A percentile compares a stretch with the other conserved stretches of the same genome.
These are phyloP conservation scores for Coniochaeta sp. DNA, from an alignment of 2,329 filamentous ascomycete species.

Conservation along the genomic window DNA sequence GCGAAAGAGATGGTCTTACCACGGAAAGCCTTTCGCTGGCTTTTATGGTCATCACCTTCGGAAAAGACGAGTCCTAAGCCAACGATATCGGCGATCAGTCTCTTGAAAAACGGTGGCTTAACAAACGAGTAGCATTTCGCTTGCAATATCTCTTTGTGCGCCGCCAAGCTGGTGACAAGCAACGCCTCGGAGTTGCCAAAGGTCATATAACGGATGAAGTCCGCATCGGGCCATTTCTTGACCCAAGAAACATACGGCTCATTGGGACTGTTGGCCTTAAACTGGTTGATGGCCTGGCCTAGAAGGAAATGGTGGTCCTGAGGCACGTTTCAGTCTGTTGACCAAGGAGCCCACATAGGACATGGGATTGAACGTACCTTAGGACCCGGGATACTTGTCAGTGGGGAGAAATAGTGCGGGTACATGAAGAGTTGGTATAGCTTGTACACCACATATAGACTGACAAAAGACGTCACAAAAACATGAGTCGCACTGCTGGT, in stretches of 20 bases:
- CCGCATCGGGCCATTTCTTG: slow-evolving; percentile 14
- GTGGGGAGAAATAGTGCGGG: neutral
- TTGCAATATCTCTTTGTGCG: slow-evolving; percentile 18
- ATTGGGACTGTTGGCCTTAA: neutral
- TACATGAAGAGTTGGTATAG: neutral
- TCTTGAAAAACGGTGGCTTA: slow-evolving; percentile 20
- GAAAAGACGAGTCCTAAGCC: slow-evolving; percentile 24
- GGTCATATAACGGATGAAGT: slow-evolving; percentile 18
- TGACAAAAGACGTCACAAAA: neutral
- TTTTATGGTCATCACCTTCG: slow-evolving; percentile 25
- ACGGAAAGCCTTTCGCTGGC: slow-evolving; percentile 14
- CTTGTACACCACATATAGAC: neutral
- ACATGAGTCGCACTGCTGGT: neutral
- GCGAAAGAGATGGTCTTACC: neutral
- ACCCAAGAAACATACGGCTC: slow-evolving; percentile 15
- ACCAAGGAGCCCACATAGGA: neutral
- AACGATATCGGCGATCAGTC: slow-evolving; percentile 13
- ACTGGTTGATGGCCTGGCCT: neutral
- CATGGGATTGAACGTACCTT: neutral
- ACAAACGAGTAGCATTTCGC: slow-evolving; percentile 20
- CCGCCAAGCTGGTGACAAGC: slow-evolving; percentile 14
- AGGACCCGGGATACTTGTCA: neutral
- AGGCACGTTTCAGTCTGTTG: neutral
- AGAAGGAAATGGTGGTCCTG: neutral
- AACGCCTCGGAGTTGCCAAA: slow-evolving; percentile 18